Conservation (phyloP, 306 rosid species). For the Pyrus pyrifolia region DNA sequence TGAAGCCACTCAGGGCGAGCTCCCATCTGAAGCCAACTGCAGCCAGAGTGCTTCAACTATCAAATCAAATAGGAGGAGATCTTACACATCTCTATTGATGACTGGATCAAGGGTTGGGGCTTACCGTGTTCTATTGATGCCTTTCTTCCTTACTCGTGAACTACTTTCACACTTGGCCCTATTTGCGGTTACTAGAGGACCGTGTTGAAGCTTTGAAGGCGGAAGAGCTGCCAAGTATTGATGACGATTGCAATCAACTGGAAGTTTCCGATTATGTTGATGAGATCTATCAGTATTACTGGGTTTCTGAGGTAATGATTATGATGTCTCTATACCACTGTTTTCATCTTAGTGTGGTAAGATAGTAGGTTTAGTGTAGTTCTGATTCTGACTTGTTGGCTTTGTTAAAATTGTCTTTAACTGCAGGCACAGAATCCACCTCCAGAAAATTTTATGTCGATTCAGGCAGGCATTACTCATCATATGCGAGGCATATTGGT, state of each 20-base stretch:
- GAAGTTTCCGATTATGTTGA: conserved; percentile 87
- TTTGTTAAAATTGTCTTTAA: conserved; percentile 11
- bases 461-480: conserved; percentile 61
- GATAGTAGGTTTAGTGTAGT: background rate
- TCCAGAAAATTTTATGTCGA: conserved; percentile 53
- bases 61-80: conserved; percentile 51
- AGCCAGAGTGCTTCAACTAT: conserved; percentile 29
- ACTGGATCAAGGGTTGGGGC: conserved; percentile 64
- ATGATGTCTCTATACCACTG: background rate
- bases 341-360: background rate
- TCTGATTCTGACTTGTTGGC: background rate
- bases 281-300: conserved; percentile 74
- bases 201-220: conserved; percentile 31
- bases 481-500: conserved; percentile 79
- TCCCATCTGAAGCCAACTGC: conserved; percentile 35
- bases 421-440: conserved; percentile 45
- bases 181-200: conserved; percentile 59
- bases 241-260: conserved; percentile 64
- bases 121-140: conserved; percentile 6
- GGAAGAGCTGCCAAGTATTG: conserved; percentile 60
- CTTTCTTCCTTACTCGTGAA: conserved; percentile 3
- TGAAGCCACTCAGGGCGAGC: conserved; percentile 28
- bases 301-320: conserved; percentile 66
- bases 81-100: conserved; percentile 63
- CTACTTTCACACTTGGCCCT: conserved; percentile 14